Base-by-base conservation (phyloP, 2,329 filamentous ascomycete genomes). In the Trichoderma hamatum region DNA sequence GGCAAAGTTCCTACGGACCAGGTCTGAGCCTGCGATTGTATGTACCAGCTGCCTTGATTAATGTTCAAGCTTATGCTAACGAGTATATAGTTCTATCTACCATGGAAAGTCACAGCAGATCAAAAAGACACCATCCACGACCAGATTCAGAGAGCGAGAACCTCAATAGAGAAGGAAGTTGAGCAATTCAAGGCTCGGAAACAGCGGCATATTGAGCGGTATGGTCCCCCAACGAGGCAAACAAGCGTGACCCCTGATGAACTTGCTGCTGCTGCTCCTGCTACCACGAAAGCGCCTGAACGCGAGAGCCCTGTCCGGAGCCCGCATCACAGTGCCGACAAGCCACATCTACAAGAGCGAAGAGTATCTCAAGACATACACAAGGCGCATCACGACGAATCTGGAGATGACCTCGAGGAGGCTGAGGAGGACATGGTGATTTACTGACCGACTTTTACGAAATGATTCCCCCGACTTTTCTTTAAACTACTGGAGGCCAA, bases 381-480 rank as follows among this genome's bases (percentile, higher is more conserved):
- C 68, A 83, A 80, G 75, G 84, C 83, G 69, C 77, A 86, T 73
- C 85, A 91, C 70, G 91, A 94, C 75, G 89, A 93, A 71, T 85
- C 87, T 62, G 91, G 89, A 65, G 92, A 94, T 75, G 90, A 95
- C 68, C 85, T 96, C 72, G 89, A 96, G 66, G 92, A 93, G 78
- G 92, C 91, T 67, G 92, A 93, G 70, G 94, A 97, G 82, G 94
- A 97, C 75, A 94, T 91, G 74, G 93, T 97, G 65, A 95, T 97
- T 70, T 97, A 97, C 82, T 97, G 82, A 69, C 58, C 19, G 24
- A 16, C 36, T 52, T 46, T 11, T n/a, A 43, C 65, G 43, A 58
- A 49, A 54, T 67, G 65, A 60, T 61, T 54, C 55, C 65, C 52
- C 65, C 64, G 26, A 3, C 4, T 65, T 24, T 19, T 43, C 10